Base-by-base conservation (phyloP, 2,329 filamentous ascomycete genomes). In the Aspergillus arachidicola region DNA sequence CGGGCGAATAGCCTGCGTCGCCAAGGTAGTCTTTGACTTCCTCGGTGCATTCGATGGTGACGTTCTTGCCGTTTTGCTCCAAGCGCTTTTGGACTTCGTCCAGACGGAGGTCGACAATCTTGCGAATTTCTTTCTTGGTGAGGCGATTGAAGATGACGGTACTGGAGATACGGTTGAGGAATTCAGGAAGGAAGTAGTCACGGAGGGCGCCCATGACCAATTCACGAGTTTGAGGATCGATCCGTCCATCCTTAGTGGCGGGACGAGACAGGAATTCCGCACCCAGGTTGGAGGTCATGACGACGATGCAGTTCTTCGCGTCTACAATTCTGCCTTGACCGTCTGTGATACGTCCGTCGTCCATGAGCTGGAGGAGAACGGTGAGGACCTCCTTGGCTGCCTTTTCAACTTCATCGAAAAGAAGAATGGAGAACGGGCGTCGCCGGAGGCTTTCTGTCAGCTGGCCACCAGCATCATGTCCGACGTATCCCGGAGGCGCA, bases 361-460 rank as follows among this genome's bases (percentile, higher is more conserved):
- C 95, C 93, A 99, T 98, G 74, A 99, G 92, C 79, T 99, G 95
- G n/a, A 99, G 87, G 43, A 99, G 88, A 19, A 99, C 95, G 0
- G 95, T 99, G 50, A 99, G 84, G 1, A 99, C 88, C 81, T 99
- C 95, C 83, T 99, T 99, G 66, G 95, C 95, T 1, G 95, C 94
- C 84, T 99, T 99, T 81, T 99, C 95, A 19, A 98, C 93, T 80
- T 99, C 95, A 72, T 99, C 95, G 71, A 99, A 99, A 10, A 99
- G 87, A 2, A 99, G 85, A 74, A 99, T 99, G 1, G 95, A 98
- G 86, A 99, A 99, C 1, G 95, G 95, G 72, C 93, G 92, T 64
- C 95, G 91, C 48, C 95, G 93, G 23, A 99, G 89, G 30, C 91
- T 91, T 81, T 99, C 95, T 0, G 95, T 99, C 59, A 99, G 87